Evolutionary conservation across 2,329 filamentous ascomycete species (phyloP).

Genomic region (Scedosporium minutisporum): DNA sequence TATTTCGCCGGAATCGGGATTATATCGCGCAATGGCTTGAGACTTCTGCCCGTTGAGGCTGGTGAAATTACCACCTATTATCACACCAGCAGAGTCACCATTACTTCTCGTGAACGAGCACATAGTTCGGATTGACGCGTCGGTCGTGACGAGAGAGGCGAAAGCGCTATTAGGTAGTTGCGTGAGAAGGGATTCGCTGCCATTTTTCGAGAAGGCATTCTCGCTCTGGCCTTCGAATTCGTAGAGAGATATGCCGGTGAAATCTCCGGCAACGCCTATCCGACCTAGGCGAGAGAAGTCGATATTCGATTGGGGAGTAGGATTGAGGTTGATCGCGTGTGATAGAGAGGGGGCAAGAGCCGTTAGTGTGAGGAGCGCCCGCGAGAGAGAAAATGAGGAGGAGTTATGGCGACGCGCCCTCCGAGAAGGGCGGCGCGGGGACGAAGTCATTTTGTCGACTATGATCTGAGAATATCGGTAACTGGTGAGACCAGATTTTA

Average conservation of each 20-base stretch:
- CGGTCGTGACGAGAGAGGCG: constrained; percentile 61
- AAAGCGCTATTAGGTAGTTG: constrained; percentile 81
- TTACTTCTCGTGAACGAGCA: constrained; percentile 64
- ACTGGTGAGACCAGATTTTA: too few species aligned
- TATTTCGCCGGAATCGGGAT: constrained; percentile 60
- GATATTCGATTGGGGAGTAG: constrained; percentile 60
- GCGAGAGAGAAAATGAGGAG: background rate
- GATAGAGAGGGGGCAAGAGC: constrained; percentile 31
- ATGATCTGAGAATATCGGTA: background rate
- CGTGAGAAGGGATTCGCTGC: constrained; percentile 70
- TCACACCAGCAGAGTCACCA: constrained; percentile 60
- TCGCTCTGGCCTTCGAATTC: constrained; percentile 74
- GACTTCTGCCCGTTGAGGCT: constrained; percentile 70
- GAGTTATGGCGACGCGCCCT: constrained; percentile 9
- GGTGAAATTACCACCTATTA: constrained; percentile 93
- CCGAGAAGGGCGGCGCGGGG: constrained; percentile 13
- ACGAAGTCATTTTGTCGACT: constrained; percentile 3
- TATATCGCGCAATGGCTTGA: constrained; percentile 70
- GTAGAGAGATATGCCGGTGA: constrained; percentile 84
- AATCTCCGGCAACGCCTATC: constrained; percentile 80
- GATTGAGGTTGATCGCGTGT: constrained; percentile 47
- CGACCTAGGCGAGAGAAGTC: constrained; percentile 70
- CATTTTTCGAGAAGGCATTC: constrained; percentile 57
- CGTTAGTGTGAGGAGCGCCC: constrained; percentile 28
- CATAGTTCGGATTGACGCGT: constrained; percentile 82